Conservation (phyloP, 129 eudicot genomes). For the Flaveria brownii region DNA sequence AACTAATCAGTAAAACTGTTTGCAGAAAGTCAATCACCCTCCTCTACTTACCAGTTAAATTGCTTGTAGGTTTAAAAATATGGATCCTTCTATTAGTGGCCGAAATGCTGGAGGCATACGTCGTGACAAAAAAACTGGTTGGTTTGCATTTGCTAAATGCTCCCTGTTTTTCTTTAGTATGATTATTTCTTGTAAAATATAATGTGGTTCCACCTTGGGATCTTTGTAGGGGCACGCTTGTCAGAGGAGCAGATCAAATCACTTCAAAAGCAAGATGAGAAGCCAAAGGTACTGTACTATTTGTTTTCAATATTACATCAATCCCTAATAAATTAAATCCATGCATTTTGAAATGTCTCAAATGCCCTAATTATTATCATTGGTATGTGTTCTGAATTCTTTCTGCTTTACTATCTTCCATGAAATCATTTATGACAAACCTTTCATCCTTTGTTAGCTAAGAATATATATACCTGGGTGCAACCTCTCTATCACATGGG, state of each 20-base stretch:
- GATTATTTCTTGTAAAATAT: neutral
- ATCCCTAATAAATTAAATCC: neutral
- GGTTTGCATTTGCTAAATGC: slow-evolving; percentile 1
- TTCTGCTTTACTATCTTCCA: neutral
- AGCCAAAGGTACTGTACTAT: slow-evolving; percentile 71
- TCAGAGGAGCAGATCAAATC: slow-evolving; percentile 73
- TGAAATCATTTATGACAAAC: slow-evolving; percentile 12
- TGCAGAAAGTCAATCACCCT: slow-evolving; percentile 5
- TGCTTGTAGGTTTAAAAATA: slow-evolving; percentile 56
- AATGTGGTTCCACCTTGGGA: slow-evolving; percentile 11
- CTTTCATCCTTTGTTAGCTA: slow-evolving; percentile 4
- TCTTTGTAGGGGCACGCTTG: slow-evolving; percentile 67
- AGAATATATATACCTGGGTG: neutral
- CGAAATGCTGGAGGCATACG: slow-evolving; percentile 77
- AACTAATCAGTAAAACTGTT: slow-evolving; percentile 1
- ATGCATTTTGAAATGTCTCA: neutral
- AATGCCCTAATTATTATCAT: neutral
- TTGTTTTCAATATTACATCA: slow-evolving; percentile 7
- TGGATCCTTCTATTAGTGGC: slow-evolving; percentile 90
- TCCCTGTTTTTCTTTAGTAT: neutral
- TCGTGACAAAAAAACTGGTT: slow-evolving; percentile 75
- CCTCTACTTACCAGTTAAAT: slow-evolving; percentile 3
- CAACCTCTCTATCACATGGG: no score
- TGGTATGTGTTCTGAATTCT: neutral
- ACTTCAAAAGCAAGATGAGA: slow-evolving; percentile 69